These are phyloP conservation scores for Rosa chinensis DNA, from an alignment of 306 rosid species.

Conservation along the genomic window DNA sequence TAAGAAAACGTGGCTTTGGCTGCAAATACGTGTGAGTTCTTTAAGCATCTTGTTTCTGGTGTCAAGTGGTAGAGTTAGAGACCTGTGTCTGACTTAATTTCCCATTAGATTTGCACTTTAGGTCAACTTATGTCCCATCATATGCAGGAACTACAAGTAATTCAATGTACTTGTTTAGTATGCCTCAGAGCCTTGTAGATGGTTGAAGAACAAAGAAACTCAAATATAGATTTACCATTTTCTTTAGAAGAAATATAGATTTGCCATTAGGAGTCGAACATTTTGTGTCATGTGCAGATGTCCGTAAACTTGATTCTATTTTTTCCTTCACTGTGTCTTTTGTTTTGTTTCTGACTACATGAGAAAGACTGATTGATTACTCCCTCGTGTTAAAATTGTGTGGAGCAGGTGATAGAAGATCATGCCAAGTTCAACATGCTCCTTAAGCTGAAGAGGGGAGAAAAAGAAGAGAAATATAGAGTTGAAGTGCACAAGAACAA, in stretches of 20 bases:
- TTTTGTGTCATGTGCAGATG: neutral
- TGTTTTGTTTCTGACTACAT: neutral
- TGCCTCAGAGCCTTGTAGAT: neutral
- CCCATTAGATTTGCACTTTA: neutral
- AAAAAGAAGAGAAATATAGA: conserved; percentile 64
- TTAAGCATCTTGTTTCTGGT: too few species aligned
- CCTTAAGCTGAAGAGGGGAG: conserved; percentile 66
- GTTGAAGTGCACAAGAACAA: conserved; percentile 64
- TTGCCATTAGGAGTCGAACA: neutral
- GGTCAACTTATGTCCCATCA: neutral
- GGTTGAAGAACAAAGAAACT: neutral
- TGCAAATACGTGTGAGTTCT: too few species aligned
- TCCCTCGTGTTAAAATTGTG: too few species aligned
- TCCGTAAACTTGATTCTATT: neutral
- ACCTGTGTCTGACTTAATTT: too few species aligned
- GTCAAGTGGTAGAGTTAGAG: too few species aligned
- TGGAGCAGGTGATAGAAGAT: conserved; percentile 57
- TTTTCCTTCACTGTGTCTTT: neutral
- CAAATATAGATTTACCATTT: neutral
- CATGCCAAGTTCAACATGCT: conserved; percentile 63
- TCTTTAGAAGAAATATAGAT: too few species aligned
- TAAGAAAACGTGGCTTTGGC: too few species aligned
- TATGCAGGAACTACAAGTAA: neutral
- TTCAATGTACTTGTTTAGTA: neutral
- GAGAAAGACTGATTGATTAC: neutral